Conservation (phyloP, 1,284 basidiomycete genomes). For the Fomitopsis betulina region DNA sequence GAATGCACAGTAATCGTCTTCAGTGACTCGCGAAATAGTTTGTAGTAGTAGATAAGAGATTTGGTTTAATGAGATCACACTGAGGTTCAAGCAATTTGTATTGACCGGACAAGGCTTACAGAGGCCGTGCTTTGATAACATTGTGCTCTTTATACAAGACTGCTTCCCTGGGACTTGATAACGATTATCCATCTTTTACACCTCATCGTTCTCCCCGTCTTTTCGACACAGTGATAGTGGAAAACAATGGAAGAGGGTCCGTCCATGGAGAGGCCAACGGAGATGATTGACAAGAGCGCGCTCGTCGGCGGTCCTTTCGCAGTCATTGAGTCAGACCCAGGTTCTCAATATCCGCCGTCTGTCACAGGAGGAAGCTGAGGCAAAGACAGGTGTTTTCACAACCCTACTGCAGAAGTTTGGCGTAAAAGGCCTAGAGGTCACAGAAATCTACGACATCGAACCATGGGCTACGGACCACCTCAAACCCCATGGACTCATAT, state of each 20-base stretch:
- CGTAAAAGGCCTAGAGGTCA: conserved; percentile 44
- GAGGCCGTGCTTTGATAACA: no score
- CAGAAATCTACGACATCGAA: conserved; percentile 58
- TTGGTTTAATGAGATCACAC: no score
- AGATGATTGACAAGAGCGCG: conserved; percentile 22
- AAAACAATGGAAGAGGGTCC: neutral
- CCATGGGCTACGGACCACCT: conserved; percentile 57
- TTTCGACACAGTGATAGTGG: no score
- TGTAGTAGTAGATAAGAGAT: no score
- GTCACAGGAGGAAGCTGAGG: neutral
- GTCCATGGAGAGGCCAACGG: neutral
- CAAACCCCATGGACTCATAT: conserved; percentile 46
- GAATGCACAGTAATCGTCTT: no score
- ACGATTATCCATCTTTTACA: no score
- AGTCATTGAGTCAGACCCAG: conserved; percentile 61
- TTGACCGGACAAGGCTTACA: no score
- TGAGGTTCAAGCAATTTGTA: no score
- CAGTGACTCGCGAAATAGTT: no score
- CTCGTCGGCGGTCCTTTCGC: conserved; percentile 54
- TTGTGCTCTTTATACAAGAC: no score
- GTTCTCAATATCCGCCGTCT: conserved; percentile 15
- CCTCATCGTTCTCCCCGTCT: no score
- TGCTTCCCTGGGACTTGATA: no score
- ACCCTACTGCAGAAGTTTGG: conserved; percentile 49
- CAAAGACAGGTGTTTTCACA: conserved; percentile 51